Conservation (phyloP, 441 rosid genomes). For the Pelargonium australe region DNA sequence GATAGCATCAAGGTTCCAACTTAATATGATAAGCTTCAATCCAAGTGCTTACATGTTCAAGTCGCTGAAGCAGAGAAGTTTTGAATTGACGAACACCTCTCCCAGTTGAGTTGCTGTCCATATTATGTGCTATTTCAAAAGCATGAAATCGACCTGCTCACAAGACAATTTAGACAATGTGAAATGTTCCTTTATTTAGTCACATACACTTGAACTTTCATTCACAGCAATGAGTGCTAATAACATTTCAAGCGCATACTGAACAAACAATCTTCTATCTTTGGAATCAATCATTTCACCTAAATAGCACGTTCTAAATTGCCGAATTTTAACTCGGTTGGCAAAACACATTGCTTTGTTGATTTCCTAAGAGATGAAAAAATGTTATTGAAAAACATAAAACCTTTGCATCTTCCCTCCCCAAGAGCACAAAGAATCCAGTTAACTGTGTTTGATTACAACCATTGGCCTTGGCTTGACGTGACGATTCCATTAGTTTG, state of each 20-base stretch:
- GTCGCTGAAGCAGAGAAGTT: slow-evolving; percentile 85
- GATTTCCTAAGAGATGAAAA: not conserved
- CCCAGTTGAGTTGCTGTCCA: slow-evolving; percentile 70
- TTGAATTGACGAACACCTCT: slow-evolving; percentile 90
- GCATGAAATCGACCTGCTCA: slow-evolving; percentile 80
- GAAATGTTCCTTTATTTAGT: not conserved
- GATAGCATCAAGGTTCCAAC: not conserved
- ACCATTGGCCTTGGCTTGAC: too few relatives aligned
- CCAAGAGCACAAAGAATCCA: too few relatives aligned
- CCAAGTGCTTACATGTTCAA: slow-evolving; percentile 50
- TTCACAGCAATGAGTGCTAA: not conserved
- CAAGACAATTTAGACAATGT: slow-evolving; percentile 16
- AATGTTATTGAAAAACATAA: too few relatives aligned
- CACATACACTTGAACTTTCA: not conserved
- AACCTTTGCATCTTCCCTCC: too few relatives aligned
- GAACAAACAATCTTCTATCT: not conserved
- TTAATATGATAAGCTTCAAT: slow-evolving; percentile 5
- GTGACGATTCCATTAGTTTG: too few relatives aligned
- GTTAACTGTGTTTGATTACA: too few relatives aligned
- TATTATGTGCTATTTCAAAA: slow-evolving; percentile 65
- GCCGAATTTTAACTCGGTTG: not conserved
- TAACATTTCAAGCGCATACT: not conserved
- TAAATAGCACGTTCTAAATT: not conserved
- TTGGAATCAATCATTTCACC: not conserved
- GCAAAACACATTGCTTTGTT: not conserved